Base-by-base conservation (phyloP, 768 basidiomycete genomes). In the Rhodocollybia butyracea region DNA sequence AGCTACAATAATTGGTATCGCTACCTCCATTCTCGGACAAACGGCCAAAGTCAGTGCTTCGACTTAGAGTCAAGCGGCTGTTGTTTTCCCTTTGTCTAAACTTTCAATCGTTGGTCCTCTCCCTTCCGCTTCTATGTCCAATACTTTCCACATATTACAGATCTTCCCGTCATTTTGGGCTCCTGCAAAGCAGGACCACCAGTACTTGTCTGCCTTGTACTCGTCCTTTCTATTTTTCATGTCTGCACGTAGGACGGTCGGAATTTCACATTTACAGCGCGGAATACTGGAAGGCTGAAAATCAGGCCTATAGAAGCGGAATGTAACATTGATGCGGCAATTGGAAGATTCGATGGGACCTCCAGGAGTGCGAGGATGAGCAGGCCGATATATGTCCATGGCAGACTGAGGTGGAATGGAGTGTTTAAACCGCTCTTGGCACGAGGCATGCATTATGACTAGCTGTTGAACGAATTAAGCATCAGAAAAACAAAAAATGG, bases 131-230 rank as follows among this genome's bases (percentile, higher is more conserved):
- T 74, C 65, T 73, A 86, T 81, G 66, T 91, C 83, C 81, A 92
- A 76, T 5, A 85, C 74, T 61, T 80, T 83, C 87, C 89, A 91
- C 55, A 83, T 82, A 27, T 78, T 77, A 59, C 91, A 93, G 0
- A 87, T 88, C 66, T 90, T 89, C 3, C 91, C 91, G 11, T 92
- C 86, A 57, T 90, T 91, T 67, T 91, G 88, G 19, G 86, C 86
- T 0, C 87, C 88, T 1, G 86, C 87, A 61, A 88, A 86, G 61
- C 91, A 93, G 24, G 79, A 73, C 87, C 88, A 93, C 86, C 90
- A 92, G 63, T 91, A 91, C 43, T 74, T 73, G 61, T 83, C 81
- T 5, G n/a, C n/a, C n/a, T 73, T 74, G 55, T 75, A 66, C 24
- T 78, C 77, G 60, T 81, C 77, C 32, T 76, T 78, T 38, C 82